Evolutionary conservation across 352 stramenopile genomes (phyloP).

Genomic region (Phytophthora pistaciae): DNA sequence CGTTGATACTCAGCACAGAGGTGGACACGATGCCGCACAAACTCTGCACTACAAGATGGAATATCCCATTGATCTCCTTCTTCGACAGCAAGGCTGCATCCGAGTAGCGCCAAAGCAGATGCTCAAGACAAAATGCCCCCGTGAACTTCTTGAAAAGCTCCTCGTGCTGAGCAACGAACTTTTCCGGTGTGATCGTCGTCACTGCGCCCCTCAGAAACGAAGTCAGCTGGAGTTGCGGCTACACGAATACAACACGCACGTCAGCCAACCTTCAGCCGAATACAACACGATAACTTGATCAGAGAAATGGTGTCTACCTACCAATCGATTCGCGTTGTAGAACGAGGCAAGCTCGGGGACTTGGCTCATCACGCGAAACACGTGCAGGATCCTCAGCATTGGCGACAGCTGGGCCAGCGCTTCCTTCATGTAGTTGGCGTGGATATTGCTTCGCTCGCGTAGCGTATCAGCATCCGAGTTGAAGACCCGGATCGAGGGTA

Average conservation of each 20-base stretch:
- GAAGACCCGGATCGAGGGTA: slow-evolving; percentile 77
- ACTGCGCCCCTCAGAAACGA: slow-evolving; percentile 78
- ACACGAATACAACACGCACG: slow-evolving; percentile 9
- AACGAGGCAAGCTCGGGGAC: slow-evolving; percentile 74
- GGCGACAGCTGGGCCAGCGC: slow-evolving; percentile 67
- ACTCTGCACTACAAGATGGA: slow-evolving; percentile 80
- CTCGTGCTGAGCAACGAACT: slow-evolving; percentile 80
- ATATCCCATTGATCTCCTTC: slow-evolving; percentile 87
- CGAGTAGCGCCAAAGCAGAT: slow-evolving; percentile 77
- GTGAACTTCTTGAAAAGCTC: slow-evolving; percentile 85
- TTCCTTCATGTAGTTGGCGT: slow-evolving; percentile 76
- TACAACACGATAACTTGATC: too few relatives aligned
- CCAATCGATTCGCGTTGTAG: slow-evolving; percentile 84
- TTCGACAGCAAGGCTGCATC: slow-evolving; percentile 76
- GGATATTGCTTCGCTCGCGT: slow-evolving; percentile 67
- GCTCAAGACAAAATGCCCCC: slow-evolving; percentile 78
- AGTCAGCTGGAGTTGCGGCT: slow-evolving; percentile 81
- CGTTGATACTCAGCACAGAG: slow-evolving; percentile 66
- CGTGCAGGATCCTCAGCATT: slow-evolving; percentile 79
- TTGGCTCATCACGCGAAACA: slow-evolving; percentile 81
- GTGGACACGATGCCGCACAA: slow-evolving; percentile 75
- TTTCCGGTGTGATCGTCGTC: slow-evolving; percentile 75
- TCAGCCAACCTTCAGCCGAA: background rate
- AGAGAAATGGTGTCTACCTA: slow-evolving; percentile 18
- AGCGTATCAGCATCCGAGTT: slow-evolving; percentile 73